Base-by-base conservation (phyloP, 116 monocot genomes). In the Posidonia oceanica region DNA sequence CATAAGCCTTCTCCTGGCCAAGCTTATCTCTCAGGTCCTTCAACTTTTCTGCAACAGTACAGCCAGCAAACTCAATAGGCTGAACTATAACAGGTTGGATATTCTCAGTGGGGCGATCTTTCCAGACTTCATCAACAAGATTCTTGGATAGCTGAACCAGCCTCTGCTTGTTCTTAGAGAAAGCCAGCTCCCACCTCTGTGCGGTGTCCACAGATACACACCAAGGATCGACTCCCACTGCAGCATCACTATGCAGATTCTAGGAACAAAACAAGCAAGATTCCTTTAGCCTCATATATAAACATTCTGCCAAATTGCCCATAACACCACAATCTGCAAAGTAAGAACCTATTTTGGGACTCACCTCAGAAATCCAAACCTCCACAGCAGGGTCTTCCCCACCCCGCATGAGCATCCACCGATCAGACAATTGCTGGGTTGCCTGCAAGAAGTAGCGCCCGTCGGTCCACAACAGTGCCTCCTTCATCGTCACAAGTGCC, bases 361-460 rank as follows among this genome's bases (percentile, higher is more conserved):
- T 85, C 76, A 98, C 97, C 59, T 92, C 84, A 68, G 87, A 78
- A 69, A 98, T 86, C 92, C 93, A 98, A 54, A 55, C 79, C 73
- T 98, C 97, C 36, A 92, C 82, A 29, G 79, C 14, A 52, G 82
- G 84, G 41, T 92, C 97, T 80, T 92, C 93, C 48, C 89, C 89
- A 15, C 84, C 84, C 57, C 84, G 79, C 97, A 92, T 97, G n/a
- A 92, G 87, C 76, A 82, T 89, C 97, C 97, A 98, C 16, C 72
- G 75, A 72, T 92, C 80, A 69, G 84, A 87, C 64, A 97, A 61
- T 55, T 97, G 82, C 60, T 85, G 85, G 16, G 80, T 69, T 54
- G 97, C 97, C 74, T 98, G 97, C 78, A 98, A 74, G 84, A 98
- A 98, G 75, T 92, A 98, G 63, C 97, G 78, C 4, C 92, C 97